A percentile compares a stretch with the other conserved stretches of the same genome.
Evolutionary conservation across 2,329 filamentous ascomycete genomes (phyloP).

Genomic region (Laburnicola sp.): DNA sequence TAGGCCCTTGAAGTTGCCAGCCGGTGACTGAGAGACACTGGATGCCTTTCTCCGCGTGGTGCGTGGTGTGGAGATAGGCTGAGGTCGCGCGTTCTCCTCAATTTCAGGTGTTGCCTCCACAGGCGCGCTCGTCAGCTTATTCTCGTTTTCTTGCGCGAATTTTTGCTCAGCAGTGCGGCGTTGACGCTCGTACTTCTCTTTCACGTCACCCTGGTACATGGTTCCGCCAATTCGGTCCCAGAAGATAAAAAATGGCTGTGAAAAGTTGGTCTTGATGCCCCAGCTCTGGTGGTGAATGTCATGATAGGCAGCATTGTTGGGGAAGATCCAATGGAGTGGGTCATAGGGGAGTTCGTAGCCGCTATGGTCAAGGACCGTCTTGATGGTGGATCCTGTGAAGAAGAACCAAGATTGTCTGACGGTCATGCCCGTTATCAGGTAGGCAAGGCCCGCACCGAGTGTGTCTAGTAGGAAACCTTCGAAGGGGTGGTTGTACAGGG

Average conservation of each 20-base stretch:
- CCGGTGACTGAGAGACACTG: slow-evolving; percentile 43
- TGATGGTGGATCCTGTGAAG: slow-evolving; percentile 86
- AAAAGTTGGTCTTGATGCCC: slow-evolving; percentile 97
- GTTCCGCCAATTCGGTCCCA: slow-evolving; percentile 86
- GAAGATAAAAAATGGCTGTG: slow-evolving; percentile 91
- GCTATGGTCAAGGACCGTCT: slow-evolving; percentile 97
- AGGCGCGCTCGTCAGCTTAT: slow-evolving; percentile 21
- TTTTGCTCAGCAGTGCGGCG: slow-evolving; percentile 60
- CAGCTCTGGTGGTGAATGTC: slow-evolving; percentile 99
- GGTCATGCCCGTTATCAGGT: slow-evolving; percentile 81
- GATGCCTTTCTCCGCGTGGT: slow-evolving; percentile 49
- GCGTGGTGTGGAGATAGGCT: slow-evolving; percentile 41
- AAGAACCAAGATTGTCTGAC: slow-evolving; percentile 84
- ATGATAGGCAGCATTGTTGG: slow-evolving; percentile 95
- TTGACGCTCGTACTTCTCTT: slow-evolving; percentile 61
- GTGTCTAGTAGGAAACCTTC: slow-evolving; percentile 95
- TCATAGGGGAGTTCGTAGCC: slow-evolving; percentile 96
- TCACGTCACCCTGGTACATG: slow-evolving; percentile 71
- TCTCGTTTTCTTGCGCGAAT: slow-evolving; percentile 54
- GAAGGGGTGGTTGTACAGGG: slow-evolving; percentile 93
- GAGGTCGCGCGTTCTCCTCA: slow-evolving; percentile 32
- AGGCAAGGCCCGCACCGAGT: slow-evolving; percentile 79
- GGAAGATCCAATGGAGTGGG: slow-evolving; percentile 85
- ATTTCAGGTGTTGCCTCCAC: slow-evolving; percentile 17
- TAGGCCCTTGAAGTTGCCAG: slow-evolving; percentile 49